A percentile compares a stretch with the other conserved stretches of the same genome.
Conservation (phyloP, 2,329 filamentous ascomycete genomes). For the Endocalyx cinctus region DNA sequence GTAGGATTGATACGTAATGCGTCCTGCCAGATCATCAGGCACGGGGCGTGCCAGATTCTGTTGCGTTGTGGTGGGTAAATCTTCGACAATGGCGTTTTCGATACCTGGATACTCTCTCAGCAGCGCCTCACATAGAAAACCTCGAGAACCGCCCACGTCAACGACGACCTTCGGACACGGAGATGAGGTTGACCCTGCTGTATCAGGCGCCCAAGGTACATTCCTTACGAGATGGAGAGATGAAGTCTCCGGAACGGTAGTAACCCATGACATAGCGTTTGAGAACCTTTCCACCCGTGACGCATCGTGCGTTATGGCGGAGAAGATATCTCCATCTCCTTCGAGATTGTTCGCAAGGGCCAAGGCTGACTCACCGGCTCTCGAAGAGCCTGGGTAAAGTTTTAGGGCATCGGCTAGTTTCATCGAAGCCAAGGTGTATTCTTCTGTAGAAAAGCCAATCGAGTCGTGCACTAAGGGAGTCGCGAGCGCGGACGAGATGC, state of each 20-base stretch:
- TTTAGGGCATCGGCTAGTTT: slow-evolving; percentile 8
- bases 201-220: slow-evolving; percentile 5
- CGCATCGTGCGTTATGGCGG: slow-evolving; percentile 3
- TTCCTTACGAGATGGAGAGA: slow-evolving; percentile 6
- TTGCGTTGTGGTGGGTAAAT: slow-evolving; percentile 8
- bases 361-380: slow-evolving; percentile 6
- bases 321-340: slow-evolving; percentile 11
- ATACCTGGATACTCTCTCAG: slow-evolving; percentile 7
- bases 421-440: slow-evolving; percentile 5
- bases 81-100: slow-evolving; percentile 10
- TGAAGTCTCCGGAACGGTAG: slow-evolving; percentile 12
- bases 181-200: too few relatives aligned
- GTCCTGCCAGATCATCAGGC: slow-evolving; percentile 3
- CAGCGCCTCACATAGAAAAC: slow-evolving; percentile 8
- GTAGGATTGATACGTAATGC: slow-evolving; percentile 7
- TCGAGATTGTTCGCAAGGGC: slow-evolving; percentile 7
- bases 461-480: slow-evolving; percentile 10
- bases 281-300: slow-evolving; percentile 8
- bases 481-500: slow-evolving; percentile 2
- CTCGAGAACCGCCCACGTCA: slow-evolving; percentile 12
- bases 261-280: slow-evolving; percentile 12
- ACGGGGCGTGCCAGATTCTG: slow-evolving; percentile 1
- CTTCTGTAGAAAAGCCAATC: slow-evolving; percentile 10
- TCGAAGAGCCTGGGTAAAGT: slow-evolving; percentile 3
- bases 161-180: slow-evolving; percentile 11